phyloP scores from a whole-genome alignment of 2,329 filamentous ascomycete species.

The Diplocarpon rosae region DNA sequence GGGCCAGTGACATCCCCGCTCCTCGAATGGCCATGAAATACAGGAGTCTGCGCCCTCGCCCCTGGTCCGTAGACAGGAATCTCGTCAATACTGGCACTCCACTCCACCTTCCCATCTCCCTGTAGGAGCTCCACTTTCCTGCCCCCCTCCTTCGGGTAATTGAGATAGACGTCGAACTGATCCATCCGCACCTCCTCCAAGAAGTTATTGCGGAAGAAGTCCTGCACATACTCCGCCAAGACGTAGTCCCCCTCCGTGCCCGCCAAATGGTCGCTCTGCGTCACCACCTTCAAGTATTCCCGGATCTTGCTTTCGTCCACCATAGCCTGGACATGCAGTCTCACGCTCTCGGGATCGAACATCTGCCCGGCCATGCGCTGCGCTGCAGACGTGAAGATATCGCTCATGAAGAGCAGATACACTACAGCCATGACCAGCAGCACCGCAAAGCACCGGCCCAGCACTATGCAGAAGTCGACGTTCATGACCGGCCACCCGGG shows the following conservation, averaged over 20 bases:
- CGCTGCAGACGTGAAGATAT: slow-evolving; percentile 61
- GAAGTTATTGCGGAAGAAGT: slow-evolving; percentile 58
- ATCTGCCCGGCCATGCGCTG: slow-evolving; percentile 54
- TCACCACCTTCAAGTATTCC: slow-evolving; percentile 66
- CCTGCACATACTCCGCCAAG: slow-evolving; percentile 73
- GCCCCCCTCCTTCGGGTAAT: slow-evolving; percentile 72
- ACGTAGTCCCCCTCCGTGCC: slow-evolving; percentile 90
- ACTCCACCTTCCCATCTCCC: slow-evolving; percentile 50
- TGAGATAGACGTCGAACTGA: slow-evolving; percentile 80
- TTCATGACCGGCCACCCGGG: slow-evolving; percentile 22
- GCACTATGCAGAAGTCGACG: slow-evolving; percentile 42
- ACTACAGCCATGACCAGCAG: slow-evolving; percentile 66
- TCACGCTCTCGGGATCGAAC: slow-evolving; percentile 76
- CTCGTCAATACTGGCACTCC: slow-evolving; percentile 80
- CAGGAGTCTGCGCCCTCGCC: slow-evolving; percentile 56
- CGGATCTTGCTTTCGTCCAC: slow-evolving; percentile 61
- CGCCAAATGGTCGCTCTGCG: slow-evolving; percentile 77
- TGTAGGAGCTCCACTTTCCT: slow-evolving; percentile 73
- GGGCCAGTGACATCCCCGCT: slow-evolving; percentile 77
- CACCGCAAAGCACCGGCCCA: slow-evolving; percentile 65
- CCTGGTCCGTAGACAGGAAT: slow-evolving; percentile 54
- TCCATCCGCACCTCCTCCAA: slow-evolving; percentile 70
- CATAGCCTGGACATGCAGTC: slow-evolving; percentile 60
- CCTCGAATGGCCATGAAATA: slow-evolving; percentile 84
- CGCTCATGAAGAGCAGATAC: slow-evolving; percentile 77